Evolutionary conservation across 768 basidiomycete species (phyloP).

Genomic region (Calocybe gangraenosa): DNA sequence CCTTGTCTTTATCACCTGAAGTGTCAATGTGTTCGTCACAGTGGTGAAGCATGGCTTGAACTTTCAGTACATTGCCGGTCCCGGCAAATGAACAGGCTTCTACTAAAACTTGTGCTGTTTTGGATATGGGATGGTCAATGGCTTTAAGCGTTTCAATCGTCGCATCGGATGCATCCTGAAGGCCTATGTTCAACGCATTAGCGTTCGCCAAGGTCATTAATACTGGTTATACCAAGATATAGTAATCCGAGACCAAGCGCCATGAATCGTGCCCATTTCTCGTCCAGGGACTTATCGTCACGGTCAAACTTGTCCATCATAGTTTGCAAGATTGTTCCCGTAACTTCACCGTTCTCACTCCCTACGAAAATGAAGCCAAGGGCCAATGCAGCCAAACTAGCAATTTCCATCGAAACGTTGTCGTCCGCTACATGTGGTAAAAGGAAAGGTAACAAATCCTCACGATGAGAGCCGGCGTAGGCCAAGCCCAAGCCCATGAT

Average conservation of each 20-base stretch:
- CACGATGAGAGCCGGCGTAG: conserved; percentile 89
- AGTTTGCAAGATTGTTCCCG: conserved; percentile 83
- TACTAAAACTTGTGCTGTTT: conserved; percentile 87
- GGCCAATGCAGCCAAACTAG: conserved; percentile 78
- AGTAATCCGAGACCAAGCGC: conserved; percentile 84
- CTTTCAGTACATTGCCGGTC: conserved; percentile 90
- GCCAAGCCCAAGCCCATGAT: conserved; percentile 93
- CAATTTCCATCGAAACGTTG: conserved; percentile 80
- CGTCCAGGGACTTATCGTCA: conserved; percentile 69
- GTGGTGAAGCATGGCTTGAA: conserved; percentile 88
- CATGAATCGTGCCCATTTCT: conserved; percentile 95
- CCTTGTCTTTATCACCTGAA: conserved; percentile 55
- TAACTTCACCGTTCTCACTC: conserved; percentile 90
- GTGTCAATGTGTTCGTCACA: conserved; percentile 87
- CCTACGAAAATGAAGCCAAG: conserved; percentile 96
- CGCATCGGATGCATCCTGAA: conserved; percentile 90
- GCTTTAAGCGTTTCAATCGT: conserved; percentile 91
- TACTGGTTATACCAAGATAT: conserved; percentile 66
- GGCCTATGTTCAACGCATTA: conserved; percentile 44
- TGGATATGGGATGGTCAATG: conserved; percentile 88
- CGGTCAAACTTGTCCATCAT: conserved; percentile 75
- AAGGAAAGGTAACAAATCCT: conserved; percentile 76
- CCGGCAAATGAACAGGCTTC: conserved; percentile 94
- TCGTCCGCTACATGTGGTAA: conserved; percentile 83
- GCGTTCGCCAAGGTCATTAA: background rate